Percentiles rank a stretch among this genome's conserved stretches.
phyloP scores from a whole-genome alignment of 345 rosid species.

The Carallia pectinifolia region DNA sequence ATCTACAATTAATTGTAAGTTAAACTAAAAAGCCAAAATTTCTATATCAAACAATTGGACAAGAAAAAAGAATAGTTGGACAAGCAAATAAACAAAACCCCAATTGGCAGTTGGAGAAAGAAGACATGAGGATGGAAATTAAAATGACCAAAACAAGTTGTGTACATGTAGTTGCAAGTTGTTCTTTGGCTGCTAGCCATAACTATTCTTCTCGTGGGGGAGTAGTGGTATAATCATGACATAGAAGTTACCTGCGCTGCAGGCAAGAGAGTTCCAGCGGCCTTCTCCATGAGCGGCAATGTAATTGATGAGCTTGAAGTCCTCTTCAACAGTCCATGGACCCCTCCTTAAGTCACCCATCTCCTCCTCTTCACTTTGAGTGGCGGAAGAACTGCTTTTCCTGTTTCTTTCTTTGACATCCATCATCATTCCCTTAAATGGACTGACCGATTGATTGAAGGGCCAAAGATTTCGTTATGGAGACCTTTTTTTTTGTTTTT shows the following conservation, averaged over 20 bases:
- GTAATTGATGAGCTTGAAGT: conserved; percentile 57
- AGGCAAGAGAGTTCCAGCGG: conserved; percentile 85
- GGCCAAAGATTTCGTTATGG: conserved; percentile 5
- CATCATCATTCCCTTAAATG: conserved; percentile 34
- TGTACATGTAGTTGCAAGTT: conserved; percentile 32
- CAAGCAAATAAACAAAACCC: conserved; percentile 21
- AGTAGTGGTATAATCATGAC: neutral
- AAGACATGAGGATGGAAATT: conserved; percentile 24
- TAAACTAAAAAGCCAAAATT: neutral
- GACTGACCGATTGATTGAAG: conserved; percentile 32
- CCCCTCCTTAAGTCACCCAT: conserved; percentile 65
- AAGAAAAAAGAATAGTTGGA: neutral
- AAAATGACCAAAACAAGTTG: conserved; percentile 31
- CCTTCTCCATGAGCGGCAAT: conserved; percentile 78
- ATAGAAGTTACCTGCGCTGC: conserved; percentile 46
- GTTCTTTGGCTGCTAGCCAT: conserved; percentile 20
- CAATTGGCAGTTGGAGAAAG: neutral
- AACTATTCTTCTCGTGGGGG: neutral
- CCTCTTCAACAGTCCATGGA: conserved; percentile 91
- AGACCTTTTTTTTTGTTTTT: conserved; percentile 5
- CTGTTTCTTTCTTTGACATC: conserved; percentile 42
- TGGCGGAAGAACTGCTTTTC: conserved; percentile 20
- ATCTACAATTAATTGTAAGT: no score
- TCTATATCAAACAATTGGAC: neutral
- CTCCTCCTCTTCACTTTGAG: conserved; percentile 44